Evolutionary conservation across 169 alveolate species (phyloP).

Genomic region (Babesia bovis): DNA sequence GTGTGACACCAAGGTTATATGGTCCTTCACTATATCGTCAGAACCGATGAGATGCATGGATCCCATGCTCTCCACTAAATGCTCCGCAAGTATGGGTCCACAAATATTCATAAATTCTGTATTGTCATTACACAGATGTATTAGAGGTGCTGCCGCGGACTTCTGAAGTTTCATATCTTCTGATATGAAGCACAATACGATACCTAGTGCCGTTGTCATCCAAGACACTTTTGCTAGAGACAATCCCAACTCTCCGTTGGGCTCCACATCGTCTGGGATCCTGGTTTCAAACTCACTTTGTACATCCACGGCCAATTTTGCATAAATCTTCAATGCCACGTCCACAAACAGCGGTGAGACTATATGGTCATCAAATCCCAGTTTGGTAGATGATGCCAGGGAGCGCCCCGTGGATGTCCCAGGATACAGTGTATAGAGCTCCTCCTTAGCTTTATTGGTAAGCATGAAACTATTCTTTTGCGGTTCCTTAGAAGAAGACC

Average conservation of each 20-base stretch:
- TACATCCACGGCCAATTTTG: not conserved
- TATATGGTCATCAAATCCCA: conserved; percentile 54
- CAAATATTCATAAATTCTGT: conserved; percentile 18
- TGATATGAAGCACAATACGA: conserved; percentile 38
- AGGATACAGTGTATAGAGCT: conserved; percentile 29
- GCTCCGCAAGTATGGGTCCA: conserved; percentile 42
- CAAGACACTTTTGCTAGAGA: not conserved
- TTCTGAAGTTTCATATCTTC: conserved; percentile 50
- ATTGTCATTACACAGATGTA: conserved; percentile 23
- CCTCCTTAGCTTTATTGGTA: conserved; percentile 15
- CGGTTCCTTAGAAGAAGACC: not conserved
- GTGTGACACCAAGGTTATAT: conserved; percentile 10
- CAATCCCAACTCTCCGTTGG: not conserved
- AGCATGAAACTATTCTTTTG: not conserved
- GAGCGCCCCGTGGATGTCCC: conserved; percentile 59
- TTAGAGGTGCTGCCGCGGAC: conserved; percentile 13
- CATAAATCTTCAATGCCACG: conserved; percentile 40
- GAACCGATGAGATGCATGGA: conserved; percentile 51
- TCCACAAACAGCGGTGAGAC: conserved; percentile 52
- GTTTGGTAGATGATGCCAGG: conserved; percentile 12
- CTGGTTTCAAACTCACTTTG: not conserved
- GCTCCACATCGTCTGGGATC: not conserved
- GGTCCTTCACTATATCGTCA: conserved; percentile 58
- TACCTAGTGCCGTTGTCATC: conserved; percentile 18
- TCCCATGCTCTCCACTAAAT: conserved; percentile 49